Evolutionary conservation across 106 monocot species (phyloP).

Genomic region (Allium fistulosum): DNA sequence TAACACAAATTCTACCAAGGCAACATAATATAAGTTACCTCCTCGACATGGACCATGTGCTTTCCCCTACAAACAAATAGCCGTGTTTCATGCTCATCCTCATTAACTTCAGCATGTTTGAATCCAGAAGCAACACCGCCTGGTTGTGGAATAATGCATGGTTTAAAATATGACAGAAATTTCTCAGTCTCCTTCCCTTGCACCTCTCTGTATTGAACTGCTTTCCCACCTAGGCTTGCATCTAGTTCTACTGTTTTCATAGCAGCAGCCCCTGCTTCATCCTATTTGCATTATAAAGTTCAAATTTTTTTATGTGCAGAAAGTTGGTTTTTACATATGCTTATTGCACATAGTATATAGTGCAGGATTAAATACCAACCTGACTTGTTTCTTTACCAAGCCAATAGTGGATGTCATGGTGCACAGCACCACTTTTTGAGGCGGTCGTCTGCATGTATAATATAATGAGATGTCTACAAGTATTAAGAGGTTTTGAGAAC

Average conservation of each 20-base stretch:
- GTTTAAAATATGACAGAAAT: constrained; percentile 53
- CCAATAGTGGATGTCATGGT: constrained; percentile 60
- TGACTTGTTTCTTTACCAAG: constrained; percentile 64
- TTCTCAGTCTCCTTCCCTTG: constrained; percentile 58
- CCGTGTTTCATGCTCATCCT: constrained; percentile 28
- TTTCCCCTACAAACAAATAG: constrained; percentile 52
- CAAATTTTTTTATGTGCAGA: too few relatives aligned
- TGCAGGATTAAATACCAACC: constrained; percentile 19
- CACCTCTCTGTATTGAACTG: constrained; percentile 58
- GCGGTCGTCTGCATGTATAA: constrained; percentile 23
- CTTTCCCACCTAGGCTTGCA: constrained; percentile 54
- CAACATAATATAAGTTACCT: constrained; percentile 24
- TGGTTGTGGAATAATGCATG: constrained; percentile 56
- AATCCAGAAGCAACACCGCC: constrained; percentile 50
- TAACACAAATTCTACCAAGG: neutral
- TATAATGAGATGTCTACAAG: too few relatives aligned
- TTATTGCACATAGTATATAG: too few relatives aligned
- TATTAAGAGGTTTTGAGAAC: too few relatives aligned
- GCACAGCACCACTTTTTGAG: constrained; percentile 39
- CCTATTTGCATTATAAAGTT: constrained; percentile 18
- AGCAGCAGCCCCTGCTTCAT: constrained; percentile 62
- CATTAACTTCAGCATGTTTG: constrained; percentile 33
- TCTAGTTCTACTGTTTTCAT: constrained; percentile 59
- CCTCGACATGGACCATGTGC: constrained; percentile 53
- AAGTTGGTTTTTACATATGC: too few relatives aligned